phyloP scores from a whole-genome alignment of 495 filamentous ascomycete species.

The Trichoderma reesei region DNA sequence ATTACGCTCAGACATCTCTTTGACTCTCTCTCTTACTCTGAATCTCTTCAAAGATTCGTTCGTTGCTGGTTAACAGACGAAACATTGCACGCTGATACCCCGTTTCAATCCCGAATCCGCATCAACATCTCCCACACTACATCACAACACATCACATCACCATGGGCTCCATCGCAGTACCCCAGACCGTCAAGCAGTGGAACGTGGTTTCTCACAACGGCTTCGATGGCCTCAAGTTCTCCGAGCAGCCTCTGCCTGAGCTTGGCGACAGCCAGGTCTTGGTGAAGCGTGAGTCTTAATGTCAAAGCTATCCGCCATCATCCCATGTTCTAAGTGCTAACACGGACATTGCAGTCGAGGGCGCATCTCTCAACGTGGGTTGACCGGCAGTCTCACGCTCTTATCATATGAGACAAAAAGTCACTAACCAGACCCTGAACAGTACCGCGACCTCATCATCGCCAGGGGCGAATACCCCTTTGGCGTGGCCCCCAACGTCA shows the following conservation, averaged over 20 bases:
- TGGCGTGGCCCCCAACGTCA: constrained; percentile 35
- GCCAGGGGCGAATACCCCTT: constrained; percentile 28
- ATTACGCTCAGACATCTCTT: too few species aligned
- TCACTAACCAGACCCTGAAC: background rate
- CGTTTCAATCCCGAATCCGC: background rate
- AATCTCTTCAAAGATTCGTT: too few species aligned
- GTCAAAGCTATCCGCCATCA: background rate
- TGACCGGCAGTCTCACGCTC: background rate
- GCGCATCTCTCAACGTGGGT: constrained; percentile 8
- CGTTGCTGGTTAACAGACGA: too few species aligned
- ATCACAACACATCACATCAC: too few species aligned
- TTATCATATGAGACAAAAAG: background rate
- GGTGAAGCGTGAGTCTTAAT: constrained; percentile 16
- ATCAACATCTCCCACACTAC: background rate
- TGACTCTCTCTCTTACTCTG: too few species aligned
- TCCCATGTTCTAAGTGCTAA: too few species aligned
- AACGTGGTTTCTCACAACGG: constrained; percentile 15
- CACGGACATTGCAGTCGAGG: too few species aligned
- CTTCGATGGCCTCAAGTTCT: constrained; percentile 14
- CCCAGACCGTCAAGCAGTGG: constrained; percentile 20
- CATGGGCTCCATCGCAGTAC: constrained; percentile 11
- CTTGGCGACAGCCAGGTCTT: constrained; percentile 21
- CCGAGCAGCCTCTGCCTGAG: constrained; percentile 18
- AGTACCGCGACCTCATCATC: constrained; percentile 58
- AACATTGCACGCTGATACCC: too few species aligned